Percentiles rank a stretch among this genome's conserved stretches.
These are phyloP conservation scores for Verticillium nubilum DNA, from an alignment of 2,329 filamentous ascomycete genomes.

Conservation along the genomic window DNA sequence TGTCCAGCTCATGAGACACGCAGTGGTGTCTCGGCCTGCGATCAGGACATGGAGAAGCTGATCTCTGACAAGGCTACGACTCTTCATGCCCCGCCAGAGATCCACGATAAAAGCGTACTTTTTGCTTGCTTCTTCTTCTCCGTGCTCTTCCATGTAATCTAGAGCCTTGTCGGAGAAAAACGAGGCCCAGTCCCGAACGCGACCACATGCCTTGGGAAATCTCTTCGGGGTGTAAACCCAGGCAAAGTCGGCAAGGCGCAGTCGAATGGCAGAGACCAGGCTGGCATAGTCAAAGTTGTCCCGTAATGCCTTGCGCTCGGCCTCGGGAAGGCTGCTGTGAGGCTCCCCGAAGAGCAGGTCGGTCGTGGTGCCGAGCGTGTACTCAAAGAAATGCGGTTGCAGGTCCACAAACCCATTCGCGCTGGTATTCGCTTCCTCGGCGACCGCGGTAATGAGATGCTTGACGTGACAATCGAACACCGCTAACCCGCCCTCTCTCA, in stretches of 20 bases:
- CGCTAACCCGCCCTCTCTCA: neutral
- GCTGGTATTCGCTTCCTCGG: neutral
- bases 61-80: conserved; percentile 1
- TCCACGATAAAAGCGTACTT: conserved; percentile 39
- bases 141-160: conserved; percentile 3
- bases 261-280: conserved; percentile 15
- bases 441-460: neutral
- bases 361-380: conserved; percentile 16
- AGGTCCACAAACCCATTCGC: conserved; percentile 11
- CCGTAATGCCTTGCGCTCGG: conserved; percentile 9
- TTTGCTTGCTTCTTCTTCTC: conserved; percentile 18
- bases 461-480: neutral
- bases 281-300: conserved; percentile 16
- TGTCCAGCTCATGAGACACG: conserved; percentile 7
- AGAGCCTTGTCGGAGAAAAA: conserved; percentile 21
- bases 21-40: conserved; percentile 12
- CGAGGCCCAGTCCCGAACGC: conserved; percentile 14
- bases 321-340: conserved; percentile 11
- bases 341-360: conserved; percentile 17
- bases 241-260: conserved; percentile 26
- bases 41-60: conserved; percentile 7
- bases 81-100: conserved; percentile 10
- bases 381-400: conserved; percentile 16
- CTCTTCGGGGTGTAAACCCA: conserved; percentile 1
- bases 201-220: conserved; percentile 8